A percentile compares a stretch with the other conserved stretches of the same genome.
phyloP scores from a whole-genome alignment of 768 basidiomycete genomes.

The Gloeophyllum trabeum region DNA sequence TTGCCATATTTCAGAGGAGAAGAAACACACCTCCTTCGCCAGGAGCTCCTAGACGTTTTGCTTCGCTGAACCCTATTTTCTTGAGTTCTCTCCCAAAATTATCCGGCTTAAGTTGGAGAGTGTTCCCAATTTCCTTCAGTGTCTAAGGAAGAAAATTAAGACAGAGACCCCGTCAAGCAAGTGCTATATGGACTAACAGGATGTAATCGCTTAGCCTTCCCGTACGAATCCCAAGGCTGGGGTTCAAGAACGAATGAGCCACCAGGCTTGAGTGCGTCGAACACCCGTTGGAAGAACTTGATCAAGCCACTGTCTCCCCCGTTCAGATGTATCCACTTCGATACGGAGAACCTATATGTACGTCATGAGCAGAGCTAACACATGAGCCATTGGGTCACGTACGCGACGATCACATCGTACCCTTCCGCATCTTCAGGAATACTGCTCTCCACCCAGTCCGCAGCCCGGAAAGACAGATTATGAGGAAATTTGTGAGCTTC shows the following conservation, averaged over 20 bases:
- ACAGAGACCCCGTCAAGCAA: neutral
- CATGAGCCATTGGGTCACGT: constrained; percentile 14
- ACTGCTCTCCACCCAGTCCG: constrained; percentile 58
- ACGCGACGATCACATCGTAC: constrained; percentile 80
- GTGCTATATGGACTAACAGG: constrained; percentile 24
- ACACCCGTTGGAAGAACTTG: constrained; percentile 54
- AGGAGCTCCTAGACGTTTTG: constrained; percentile 34
- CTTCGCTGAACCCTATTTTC: constrained; percentile 50
- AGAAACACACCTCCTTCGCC: constrained; percentile 57
- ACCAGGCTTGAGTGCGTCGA: constrained; percentile 42
- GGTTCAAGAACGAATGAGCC: constrained; percentile 74
- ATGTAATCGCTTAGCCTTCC: constrained; percentile 63
- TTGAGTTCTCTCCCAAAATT: constrained; percentile 45
- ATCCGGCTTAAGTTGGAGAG: constrained; percentile 47
- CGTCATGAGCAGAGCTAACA: neutral
- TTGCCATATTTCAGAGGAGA: constrained; percentile 13
- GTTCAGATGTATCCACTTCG: constrained; percentile 91
- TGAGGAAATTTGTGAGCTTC: constrained; percentile 52
- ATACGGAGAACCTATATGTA: constrained; percentile 58
- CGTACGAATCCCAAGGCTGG: constrained; percentile 79
- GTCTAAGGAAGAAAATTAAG: constrained; percentile 19
- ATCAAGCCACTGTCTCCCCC: constrained; percentile 63
- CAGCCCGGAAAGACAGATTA: constrained; percentile 61
- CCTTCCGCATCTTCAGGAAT: constrained; percentile 46
- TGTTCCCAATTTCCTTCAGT: constrained; percentile 49